Percentiles rank a stretch among this genome's conserved stretches.
phyloP scores from a whole-genome alignment of 148 eudicot genomes.

The Vaccinium myrtillus region DNA sequence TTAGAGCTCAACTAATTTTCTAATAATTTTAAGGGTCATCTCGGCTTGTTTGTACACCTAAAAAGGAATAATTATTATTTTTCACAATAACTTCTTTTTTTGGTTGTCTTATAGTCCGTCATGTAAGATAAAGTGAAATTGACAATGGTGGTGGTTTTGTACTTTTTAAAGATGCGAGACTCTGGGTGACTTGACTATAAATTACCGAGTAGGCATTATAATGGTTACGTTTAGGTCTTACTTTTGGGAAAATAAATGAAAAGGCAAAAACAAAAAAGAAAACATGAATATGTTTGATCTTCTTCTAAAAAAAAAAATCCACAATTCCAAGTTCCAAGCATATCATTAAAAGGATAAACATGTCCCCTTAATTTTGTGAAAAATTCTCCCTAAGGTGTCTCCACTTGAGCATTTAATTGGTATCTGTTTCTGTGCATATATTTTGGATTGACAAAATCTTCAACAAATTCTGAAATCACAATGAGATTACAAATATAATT shows the following conservation, averaged over 20 bases:
- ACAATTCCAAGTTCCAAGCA: too few species aligned
- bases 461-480: background rate
- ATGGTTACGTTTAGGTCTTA: background rate
- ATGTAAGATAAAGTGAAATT: background rate
- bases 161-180: background rate
- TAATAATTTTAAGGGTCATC: background rate
- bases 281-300: background rate
- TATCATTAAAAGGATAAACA: too few species aligned
- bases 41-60: background rate
- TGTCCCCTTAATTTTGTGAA: background rate
- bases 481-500: background rate
- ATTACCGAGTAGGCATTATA: background rate
- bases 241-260: background rate
- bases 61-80: background rate
- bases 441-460: background rate
- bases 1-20: background rate
- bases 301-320: too few species aligned
- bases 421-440: background rate
- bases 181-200: background rate
- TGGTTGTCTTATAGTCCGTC: background rate
- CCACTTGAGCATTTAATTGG: background rate
- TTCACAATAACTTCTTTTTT: background rate
- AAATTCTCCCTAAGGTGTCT: background rate
- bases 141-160: background rate
- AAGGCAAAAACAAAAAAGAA: background rate